These are phyloP conservation scores for Ballota nigra DNA, from an alignment of 257 asterid genomes.

Conservation along the genomic window DNA sequence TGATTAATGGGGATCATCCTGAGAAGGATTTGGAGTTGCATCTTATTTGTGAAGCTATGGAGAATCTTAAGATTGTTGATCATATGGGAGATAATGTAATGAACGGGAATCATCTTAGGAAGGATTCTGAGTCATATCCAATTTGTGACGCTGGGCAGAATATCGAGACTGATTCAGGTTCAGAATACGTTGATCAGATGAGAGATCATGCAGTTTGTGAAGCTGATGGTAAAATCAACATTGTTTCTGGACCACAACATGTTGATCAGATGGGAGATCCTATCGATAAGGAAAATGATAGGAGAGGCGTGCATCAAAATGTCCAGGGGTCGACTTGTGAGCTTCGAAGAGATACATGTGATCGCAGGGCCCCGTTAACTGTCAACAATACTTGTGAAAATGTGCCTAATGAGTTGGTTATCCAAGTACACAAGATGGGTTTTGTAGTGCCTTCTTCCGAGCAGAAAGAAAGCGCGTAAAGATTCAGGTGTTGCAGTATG, in stretches of 20 bases:
- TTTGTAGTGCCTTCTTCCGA: slow-evolving; percentile 26
- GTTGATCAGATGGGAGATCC: slow-evolving; percentile 16
- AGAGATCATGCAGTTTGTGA: slow-evolving; percentile 14
- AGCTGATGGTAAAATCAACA: slow-evolving; percentile 21
- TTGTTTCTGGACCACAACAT: slow-evolving; percentile 18
- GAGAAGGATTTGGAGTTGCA: slow-evolving; percentile 9
- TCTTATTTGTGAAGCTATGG: slow-evolving; percentile 18
- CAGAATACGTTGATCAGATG: slow-evolving; percentile 9
- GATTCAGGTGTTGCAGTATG: too few relatives aligned
- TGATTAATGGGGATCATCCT: slow-evolving; percentile 15
- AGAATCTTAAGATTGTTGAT: neutral
- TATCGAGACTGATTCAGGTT: slow-evolving; percentile 14
- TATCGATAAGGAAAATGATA: slow-evolving; percentile 32
- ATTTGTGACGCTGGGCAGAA: slow-evolving; percentile 14
- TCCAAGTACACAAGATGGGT: slow-evolving; percentile 25
- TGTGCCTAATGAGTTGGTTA: slow-evolving; percentile 25
- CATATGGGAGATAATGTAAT: neutral
- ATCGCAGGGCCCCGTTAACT: slow-evolving; percentile 44
- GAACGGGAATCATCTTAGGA: slow-evolving; percentile 19
- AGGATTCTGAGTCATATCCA: slow-evolving; percentile 14
- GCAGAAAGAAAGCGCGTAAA: slow-evolving; percentile 38
- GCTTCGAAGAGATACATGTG: slow-evolving; percentile 18
- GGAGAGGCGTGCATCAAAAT: slow-evolving; percentile 11
- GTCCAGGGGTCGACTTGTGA: slow-evolving; percentile 23
- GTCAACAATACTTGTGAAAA: slow-evolving; percentile 30